Evolutionary conservation across 202 grass and related monocot species (phyloP).

Genomic region (Setaria italica): DNA sequence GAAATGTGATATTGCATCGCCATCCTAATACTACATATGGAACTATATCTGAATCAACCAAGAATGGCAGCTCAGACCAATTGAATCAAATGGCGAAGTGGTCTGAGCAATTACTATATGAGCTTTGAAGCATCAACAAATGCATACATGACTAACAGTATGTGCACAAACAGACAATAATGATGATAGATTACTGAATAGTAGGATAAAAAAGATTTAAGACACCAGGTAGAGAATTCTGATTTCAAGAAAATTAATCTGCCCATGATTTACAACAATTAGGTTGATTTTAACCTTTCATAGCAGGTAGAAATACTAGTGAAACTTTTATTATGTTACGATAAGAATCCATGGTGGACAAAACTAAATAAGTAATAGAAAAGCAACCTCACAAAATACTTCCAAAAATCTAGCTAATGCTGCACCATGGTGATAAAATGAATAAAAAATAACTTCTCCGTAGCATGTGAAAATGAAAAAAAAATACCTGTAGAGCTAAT

Average conservation of each 20-base stretch:
- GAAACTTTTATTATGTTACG: not conserved
- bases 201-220: not conserved
- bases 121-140: constrained; percentile 3
- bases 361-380: not conserved
- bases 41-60: constrained; percentile 6
- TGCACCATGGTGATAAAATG: constrained; percentile 23
- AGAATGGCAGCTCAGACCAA: not conserved
- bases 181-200: not conserved
- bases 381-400: not conserved
- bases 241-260: constrained; percentile 1
- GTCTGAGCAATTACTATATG: not conserved
- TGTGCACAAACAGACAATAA: not conserved
- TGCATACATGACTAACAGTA: not conserved
- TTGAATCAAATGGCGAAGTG: not conserved
- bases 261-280: not conserved
- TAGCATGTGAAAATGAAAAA: not conserved
- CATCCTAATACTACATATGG: constrained; percentile 2
- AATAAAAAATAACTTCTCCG: not conserved
- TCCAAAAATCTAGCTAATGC: not conserved
- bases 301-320: not conserved
- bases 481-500: constrained; percentile 50
- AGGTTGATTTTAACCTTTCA: not conserved
- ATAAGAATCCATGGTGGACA: not conserved
- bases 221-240: not conserved
- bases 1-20: not conserved